Conservation (phyloP, 129 eudicot genomes). For the Silybum marianum region DNA sequence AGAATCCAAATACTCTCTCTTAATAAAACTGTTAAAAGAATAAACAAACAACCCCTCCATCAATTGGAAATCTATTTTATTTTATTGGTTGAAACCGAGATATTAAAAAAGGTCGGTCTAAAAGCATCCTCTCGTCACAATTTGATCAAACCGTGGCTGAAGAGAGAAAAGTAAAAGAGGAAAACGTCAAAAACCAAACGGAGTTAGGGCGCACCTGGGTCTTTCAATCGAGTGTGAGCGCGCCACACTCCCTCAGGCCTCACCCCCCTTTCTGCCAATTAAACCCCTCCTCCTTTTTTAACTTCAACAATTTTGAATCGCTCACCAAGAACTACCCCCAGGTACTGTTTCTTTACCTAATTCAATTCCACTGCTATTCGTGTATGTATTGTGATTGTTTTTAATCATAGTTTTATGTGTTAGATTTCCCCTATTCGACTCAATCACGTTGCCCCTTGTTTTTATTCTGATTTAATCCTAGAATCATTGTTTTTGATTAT, state of each 20-base stretch:
- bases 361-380: background rate
- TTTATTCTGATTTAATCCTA: background rate
- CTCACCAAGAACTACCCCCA: background rate
- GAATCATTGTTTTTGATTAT: background rate
- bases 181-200: background rate
- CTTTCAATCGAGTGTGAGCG: conserved; percentile 14
- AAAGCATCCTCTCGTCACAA: too few relatives aligned
- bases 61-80: too few relatives aligned
- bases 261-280: background rate
- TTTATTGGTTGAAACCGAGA: too few relatives aligned
- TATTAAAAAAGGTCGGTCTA: too few relatives aligned
- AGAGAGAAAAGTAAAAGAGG: background rate
- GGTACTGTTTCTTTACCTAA: background rate
- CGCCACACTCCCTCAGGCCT: background rate
- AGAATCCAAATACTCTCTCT: too few relatives aligned
- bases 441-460: background rate
- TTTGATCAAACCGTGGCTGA: background rate
- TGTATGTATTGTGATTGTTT: background rate
- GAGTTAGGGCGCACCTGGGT: conserved; percentile 14
- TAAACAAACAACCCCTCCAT: too few relatives aligned
- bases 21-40: too few relatives aligned
- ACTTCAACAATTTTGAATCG: conserved; percentile 4
- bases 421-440: background rate
- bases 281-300: background rate
- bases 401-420: background rate